Base-by-base conservation (phyloP, 1,139 yeast species). In the Taiozyma sp. region DNA sequence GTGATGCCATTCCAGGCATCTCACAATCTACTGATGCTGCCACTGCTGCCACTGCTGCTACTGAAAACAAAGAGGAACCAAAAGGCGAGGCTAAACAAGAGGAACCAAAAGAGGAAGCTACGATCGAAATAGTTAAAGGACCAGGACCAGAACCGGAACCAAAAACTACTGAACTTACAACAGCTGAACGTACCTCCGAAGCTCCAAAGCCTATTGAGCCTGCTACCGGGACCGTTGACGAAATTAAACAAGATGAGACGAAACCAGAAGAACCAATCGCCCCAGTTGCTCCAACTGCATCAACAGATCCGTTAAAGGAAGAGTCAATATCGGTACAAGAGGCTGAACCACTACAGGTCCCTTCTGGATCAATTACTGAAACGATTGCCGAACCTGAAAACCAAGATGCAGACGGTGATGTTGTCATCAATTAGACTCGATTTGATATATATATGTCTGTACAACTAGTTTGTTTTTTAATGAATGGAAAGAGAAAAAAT, bases 1-100 rank as follows among this genome's bases (percentile, higher is more conserved):
- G 78, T 41, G 83, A 76, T 47, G 68, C 78, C 2, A 76, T 78
- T 52, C 78, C 82, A 1, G 82, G 83, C 4, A 69, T 78, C 24
- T 68, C 73, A 2, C 59, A 71, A 49, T 48, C 52, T 16, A 49
- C 55, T 9, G 58, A 54, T 39, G 49, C 36, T 38, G 51, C 48
- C 2, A 19, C 45, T 23, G 48, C 39, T 13, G 36, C 6, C 6
- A 24, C 42, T n/a, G n/a, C n/a, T 36, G 40, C 40, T 36, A 10
- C 19, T 19, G 40, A 36, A 16, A 19, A 16, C 4, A 36, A 36
- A 36, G 40, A 36, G 24, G 40, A 38, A 19, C 10, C 22, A 3
- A 36, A 16, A 13, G 39, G 16, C 2, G 39, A 19, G 22, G 5
- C 22, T 36, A 36, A 36, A 19, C 24, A 38, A 38, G 29, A 24